Evolutionary conservation across 768 basidiomycete species (phyloP), one percentile per base, ranked within the genome.

Genomic region (Candolleomyces aberdarensis): DNA sequence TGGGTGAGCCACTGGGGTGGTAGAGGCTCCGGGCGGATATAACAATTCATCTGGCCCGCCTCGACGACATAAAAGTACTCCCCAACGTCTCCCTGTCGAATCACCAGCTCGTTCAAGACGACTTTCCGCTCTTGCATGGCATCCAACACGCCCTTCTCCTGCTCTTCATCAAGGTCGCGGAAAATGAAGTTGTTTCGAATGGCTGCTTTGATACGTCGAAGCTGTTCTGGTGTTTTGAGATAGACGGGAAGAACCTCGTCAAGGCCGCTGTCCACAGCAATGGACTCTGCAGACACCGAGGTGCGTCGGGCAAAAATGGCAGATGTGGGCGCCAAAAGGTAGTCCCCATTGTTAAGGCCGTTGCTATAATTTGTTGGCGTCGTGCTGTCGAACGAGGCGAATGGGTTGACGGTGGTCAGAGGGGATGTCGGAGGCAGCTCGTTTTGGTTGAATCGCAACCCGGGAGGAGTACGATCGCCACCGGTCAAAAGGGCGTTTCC

Each of bases 31-130:
- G 84, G 81, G 57, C 82, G 85, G 65, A 89, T 87, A 73, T 87
- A 98, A 72, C 94, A 91, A 66, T 95, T 82, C 63, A 98, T 79
- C 60, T 86, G 76, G 2, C 97, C 97, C 48, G 83, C 82, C 75
- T 98, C 97, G 64, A 98, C 94, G 57, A 98, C 92, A 74, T 99
- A 99, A 74, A 98, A 98, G 75, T 88, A 95, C 68, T 98, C 96
- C 57, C 97, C 97, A 19, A 93, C 91, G 66, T 97, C 96, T 51
- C 97, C 97, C 74, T 99, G 97, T 54, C 91, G 85, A 66, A 99
- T 98, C 63, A 99, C 89, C n/a, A 96, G 88, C 65, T 95, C 88
- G 63, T 89, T 88, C 63, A 83, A 78, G 32, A 74, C 76, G 14
- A 92, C 86, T 6, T 75, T 78, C 50, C 86, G 82, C 76, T 99